phyloP scores from a whole-genome alignment of 805 yeast species.

The Yarrowia alimentaria region DNA sequence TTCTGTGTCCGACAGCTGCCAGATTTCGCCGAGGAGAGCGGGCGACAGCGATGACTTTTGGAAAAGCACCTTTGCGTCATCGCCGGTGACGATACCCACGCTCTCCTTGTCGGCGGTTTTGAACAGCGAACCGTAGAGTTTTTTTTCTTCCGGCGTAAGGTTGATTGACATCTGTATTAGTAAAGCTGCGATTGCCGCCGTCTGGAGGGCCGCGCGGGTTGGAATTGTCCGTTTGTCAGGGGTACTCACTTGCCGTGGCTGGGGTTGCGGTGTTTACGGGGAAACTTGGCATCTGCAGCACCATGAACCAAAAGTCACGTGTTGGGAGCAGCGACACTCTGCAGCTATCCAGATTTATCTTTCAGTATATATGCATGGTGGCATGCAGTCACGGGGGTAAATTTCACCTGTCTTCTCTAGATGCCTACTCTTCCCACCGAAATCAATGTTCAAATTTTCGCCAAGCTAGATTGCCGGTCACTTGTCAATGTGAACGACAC shows the following conservation, averaged over 20 bases:
- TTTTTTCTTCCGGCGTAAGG: constrained; percentile 63
- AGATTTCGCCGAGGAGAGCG: constrained; percentile 76
- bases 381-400: too few relatives aligned
- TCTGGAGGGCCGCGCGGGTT: too few relatives aligned
- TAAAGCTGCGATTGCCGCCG: too few relatives aligned
- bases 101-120: constrained; percentile 73
- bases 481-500: constrained; percentile 1
- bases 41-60: constrained; percentile 85
- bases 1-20: constrained; percentile 91
- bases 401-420: too few relatives aligned
- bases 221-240: constrained; percentile 2
- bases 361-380: too few relatives aligned
- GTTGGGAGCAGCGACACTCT: constrained; percentile 7
- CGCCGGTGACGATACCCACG: constrained; percentile 84
- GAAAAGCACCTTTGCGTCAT: constrained; percentile 73
- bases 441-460: constrained; percentile 6
- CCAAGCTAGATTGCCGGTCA: constrained; percentile 4
- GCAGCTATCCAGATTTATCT: background rate
- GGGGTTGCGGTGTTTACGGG: constrained; percentile 26
- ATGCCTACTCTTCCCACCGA: constrained; percentile 11
- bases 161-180: constrained; percentile 24
- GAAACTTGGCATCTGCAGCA: constrained; percentile 13
- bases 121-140: constrained; percentile 71
- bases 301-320: constrained; percentile 9
- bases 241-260: constrained; percentile 24